Percentiles rank a stretch among this genome's conserved stretches.
These are phyloP conservation scores for Boletales sp. DNA, from an alignment of 768 basidiomycete species.

Conservation along the genomic window DNA sequence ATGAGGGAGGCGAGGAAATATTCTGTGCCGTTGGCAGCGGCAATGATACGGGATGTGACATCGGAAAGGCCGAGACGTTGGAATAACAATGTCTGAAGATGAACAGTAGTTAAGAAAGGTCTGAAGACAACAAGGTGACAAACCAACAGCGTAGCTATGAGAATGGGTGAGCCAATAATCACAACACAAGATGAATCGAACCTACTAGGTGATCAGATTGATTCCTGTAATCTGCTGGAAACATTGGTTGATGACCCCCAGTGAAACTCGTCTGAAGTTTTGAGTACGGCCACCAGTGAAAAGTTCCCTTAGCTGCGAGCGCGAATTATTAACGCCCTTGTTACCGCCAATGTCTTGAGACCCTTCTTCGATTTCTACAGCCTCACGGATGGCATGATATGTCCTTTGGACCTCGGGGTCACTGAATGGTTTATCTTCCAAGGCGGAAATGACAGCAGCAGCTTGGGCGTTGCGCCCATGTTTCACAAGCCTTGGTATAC, in stretches of 20 bases:
- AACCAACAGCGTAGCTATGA: too few species aligned
- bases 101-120: not conserved
- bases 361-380: constrained; percentile 42
- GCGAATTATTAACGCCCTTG: not conserved
- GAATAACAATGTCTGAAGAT: constrained; percentile 45
- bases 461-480: constrained; percentile 53
- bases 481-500: constrained; percentile 43
- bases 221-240: constrained; percentile 71
- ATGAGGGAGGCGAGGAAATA: constrained; percentile 69
- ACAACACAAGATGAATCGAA: constrained; percentile 14
- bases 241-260: constrained; percentile 58
- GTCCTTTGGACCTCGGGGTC: constrained; percentile 47
- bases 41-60: constrained; percentile 56
- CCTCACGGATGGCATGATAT: constrained; percentile 53
- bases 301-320: constrained; percentile 44
- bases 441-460: constrained; percentile 57
- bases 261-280: constrained; percentile 54
- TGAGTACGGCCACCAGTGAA: constrained; percentile 55
- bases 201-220: constrained; percentile 62
- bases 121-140: not conserved
- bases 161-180: too few species aligned
- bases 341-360: not conserved
- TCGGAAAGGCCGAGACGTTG: constrained; percentile 57
- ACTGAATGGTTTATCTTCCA: constrained; percentile 49
- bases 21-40: constrained; percentile 69